These are phyloP conservation scores for Aegilops longissima DNA, from an alignment of 176 grass and related monocot genomes.

Conservation along the genomic window DNA sequence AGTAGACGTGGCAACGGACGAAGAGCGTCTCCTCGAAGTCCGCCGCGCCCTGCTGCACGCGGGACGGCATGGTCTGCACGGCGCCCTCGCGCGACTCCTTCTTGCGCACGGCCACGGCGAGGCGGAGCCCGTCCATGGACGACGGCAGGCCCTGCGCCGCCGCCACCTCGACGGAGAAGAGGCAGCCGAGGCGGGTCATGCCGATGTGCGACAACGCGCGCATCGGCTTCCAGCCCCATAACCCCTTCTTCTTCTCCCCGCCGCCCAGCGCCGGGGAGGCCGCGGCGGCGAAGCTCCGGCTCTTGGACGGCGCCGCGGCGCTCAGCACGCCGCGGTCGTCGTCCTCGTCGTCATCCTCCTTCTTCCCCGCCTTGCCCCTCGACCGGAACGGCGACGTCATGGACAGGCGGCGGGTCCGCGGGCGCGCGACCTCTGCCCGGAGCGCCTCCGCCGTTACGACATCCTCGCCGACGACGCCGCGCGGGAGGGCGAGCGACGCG, in stretches of 20 bases:
- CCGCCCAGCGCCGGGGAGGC: not conserved
- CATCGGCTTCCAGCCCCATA: constrained; percentile 82
- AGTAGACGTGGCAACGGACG: constrained; percentile 82
- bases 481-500: constrained; percentile 62
- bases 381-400: constrained; percentile 75
- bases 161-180: constrained; percentile 91
- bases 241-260: constrained; percentile 65
- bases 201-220: constrained; percentile 73
- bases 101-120: constrained; percentile 77
- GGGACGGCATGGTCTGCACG: constrained; percentile 85
- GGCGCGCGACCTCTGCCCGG: constrained; percentile 21
- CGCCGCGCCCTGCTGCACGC: constrained; percentile 65
- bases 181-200: constrained; percentile 72
- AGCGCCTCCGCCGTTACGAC: not conserved
- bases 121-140: constrained; percentile 91
- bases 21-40: constrained; percentile 96
- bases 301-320: constrained; percentile 35
- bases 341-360: constrained; percentile 4
- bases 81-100: constrained; percentile 88
- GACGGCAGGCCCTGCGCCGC: constrained; percentile 65
- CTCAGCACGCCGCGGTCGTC: not conserved
- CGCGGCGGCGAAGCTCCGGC: constrained; percentile 35
- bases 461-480: not conserved
- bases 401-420: constrained; percentile 64
- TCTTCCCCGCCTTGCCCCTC: constrained; percentile 43